Conservation (phyloP, 2,329 filamentous ascomycete species). For the Mycosphaerelloides madeirae region DNA sequence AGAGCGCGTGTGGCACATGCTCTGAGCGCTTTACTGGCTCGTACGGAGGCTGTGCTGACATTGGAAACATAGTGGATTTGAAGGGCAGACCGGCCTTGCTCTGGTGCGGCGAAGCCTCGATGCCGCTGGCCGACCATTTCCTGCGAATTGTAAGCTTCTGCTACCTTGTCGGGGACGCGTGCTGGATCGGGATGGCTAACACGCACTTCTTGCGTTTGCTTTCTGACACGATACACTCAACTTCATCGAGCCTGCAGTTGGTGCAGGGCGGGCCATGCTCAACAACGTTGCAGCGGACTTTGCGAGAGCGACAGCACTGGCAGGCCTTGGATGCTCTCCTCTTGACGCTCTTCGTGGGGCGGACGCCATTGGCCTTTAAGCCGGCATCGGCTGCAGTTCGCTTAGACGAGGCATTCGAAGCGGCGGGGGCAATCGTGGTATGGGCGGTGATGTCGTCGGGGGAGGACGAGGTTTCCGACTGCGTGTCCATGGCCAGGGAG, state of each 20-base stretch:
- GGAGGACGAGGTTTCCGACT: constrained; percentile 29
- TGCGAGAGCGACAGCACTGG: constrained; percentile 79
- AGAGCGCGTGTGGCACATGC: constrained; percentile 61
- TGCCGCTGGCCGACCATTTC: constrained; percentile 33
- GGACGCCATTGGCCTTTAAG: constrained; percentile 44
- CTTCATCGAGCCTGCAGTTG: constrained; percentile 77
- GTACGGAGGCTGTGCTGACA: constrained; percentile 32
- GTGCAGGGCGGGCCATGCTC: constrained; percentile 80
- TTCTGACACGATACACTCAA: constrained; percentile 64
- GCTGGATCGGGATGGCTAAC: not conserved
- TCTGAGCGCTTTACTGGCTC: constrained; percentile 28
- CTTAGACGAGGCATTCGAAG: constrained; percentile 36
- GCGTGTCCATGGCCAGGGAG: constrained; percentile 19
- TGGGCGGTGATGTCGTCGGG: constrained; percentile 23
- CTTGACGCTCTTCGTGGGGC: constrained; percentile 60
- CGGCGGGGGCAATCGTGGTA: constrained; percentile 13
- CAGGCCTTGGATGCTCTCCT: constrained; percentile 87
- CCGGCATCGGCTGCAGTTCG: constrained; percentile 55
- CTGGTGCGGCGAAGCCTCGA: constrained; percentile 17
- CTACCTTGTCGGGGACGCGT: not conserved
- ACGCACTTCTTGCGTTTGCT: constrained; percentile 80
- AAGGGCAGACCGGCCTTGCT: constrained; percentile 17
- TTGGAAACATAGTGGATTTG: constrained; percentile 24
- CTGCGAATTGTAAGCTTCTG: constrained; percentile 16
- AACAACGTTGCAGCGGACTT: constrained; percentile 90